A percentile compares a stretch with the other conserved stretches of the same genome.
Conservation (phyloP, 441 rosid genomes). For the Eruca vesicaria region DNA sequence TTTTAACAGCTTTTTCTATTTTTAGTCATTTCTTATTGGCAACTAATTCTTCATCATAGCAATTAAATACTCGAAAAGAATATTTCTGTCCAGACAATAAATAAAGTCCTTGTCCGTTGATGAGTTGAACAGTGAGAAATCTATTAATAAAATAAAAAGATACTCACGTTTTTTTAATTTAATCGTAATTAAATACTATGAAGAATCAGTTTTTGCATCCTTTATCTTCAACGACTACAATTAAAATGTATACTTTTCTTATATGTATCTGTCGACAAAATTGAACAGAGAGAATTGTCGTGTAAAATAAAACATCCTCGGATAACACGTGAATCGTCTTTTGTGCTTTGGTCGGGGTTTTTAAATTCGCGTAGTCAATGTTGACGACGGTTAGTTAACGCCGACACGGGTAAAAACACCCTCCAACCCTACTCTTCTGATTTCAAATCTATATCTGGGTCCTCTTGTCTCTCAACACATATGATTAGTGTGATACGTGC, state of each 20-base stretch:
- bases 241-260: not conserved
- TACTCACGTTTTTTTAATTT: not conserved
- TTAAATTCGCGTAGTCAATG: conserved; percentile 25
- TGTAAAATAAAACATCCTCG: conserved; percentile 24
- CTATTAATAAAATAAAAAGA: not conserved
- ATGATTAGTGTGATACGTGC: not conserved
- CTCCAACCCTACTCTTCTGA: conserved; percentile 8
- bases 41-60: not conserved
- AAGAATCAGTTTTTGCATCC: not conserved
- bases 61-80: not conserved
- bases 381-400: conserved; percentile 26
- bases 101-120: not conserved
- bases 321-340: conserved; percentile 26
- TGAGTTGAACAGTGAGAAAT: not conserved
- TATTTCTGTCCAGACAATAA: not conserved
- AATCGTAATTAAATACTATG: not conserved
- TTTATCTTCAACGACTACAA: not conserved
- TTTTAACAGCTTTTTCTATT: conserved; percentile 1
- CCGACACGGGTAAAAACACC: conserved; percentile 23
- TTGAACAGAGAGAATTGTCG: conserved; percentile 27
- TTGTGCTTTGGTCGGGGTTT: conserved; percentile 1
- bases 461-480: not conserved
- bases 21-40: not conserved
- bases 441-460: conserved; percentile 14
- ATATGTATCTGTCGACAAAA: conserved; percentile 20